Evolutionary conservation across 2,329 filamentous ascomycete genomes (phyloP), one percentile per base, ranked within the genome.

Genomic region (Aspergillus novoparasiticus): DNA sequence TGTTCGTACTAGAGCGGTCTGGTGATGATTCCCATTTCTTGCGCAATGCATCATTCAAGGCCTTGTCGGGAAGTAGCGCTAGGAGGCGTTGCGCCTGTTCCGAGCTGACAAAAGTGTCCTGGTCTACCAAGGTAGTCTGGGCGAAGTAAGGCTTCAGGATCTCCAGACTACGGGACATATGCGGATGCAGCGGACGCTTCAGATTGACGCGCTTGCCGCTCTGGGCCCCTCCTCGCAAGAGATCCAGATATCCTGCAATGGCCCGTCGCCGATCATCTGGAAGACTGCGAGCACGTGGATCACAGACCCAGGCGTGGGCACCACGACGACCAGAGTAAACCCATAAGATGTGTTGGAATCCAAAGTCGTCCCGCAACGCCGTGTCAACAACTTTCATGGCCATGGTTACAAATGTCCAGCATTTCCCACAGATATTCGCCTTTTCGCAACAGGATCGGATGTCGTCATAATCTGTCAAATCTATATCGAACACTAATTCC

Each of bases 381-480:
- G 87, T 85, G 76, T 98, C 94, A 14, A 98, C 85, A 19, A 97
- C 93, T 75, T 96, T 95, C 76, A 99, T 94, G 9, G 95, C 92
- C 93, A 99, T 98, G 28, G 92, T 97, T 71, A 97, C 96, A 78
- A 98, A 99, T 57, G 90, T 85, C 95, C 95, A 99, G 81, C 95
- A 99, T 76, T 94, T 95, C 68, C 84, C 85, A 77, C 95, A 99
- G 68, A 99, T 98, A 70, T 92, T 96, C 10, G 94, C 93, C 76
- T 94, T 94, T 72, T 90, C 89, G 77, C 95, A 99, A 80, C 95
- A 99, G 32, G 94, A 97, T 70, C 95, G 89, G 68, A 99, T 92
- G 68, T 96, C 93, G 76, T 99, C 95, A 79, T 99, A 99, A 80
- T 98, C 95, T 60, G 95, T 98, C 86, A 99, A 86, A 86, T 99